Evolutionary conservation across 2,329 filamentous ascomycete species (phyloP).

Genomic region (Lasiodiplodia theobromae): DNA sequence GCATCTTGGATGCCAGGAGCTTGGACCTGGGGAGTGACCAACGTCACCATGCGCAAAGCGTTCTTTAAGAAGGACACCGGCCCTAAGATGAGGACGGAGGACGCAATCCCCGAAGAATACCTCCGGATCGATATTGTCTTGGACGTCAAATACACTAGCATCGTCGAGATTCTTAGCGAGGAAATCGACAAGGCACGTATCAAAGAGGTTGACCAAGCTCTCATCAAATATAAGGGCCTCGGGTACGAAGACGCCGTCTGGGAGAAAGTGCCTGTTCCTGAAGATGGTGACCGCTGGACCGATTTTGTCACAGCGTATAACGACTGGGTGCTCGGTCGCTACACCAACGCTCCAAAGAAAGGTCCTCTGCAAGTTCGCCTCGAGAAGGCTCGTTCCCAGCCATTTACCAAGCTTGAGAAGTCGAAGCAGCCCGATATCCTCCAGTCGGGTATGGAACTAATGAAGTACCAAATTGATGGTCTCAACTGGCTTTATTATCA

Average conservation of each 20-base stretch:
- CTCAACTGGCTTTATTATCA: constrained; percentile 95
- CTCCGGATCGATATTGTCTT: constrained; percentile 89
- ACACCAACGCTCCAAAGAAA: constrained; percentile 67
- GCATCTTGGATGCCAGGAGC: constrained; percentile 87
- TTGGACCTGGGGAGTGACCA: constrained; percentile 81
- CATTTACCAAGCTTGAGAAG: constrained; percentile 74
- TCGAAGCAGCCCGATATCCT: constrained; percentile 76
- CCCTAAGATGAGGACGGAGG: constrained; percentile 73
- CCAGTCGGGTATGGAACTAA: constrained; percentile 75
- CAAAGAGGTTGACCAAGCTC: constrained; percentile 73
- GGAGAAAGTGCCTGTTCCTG: constrained; percentile 76
- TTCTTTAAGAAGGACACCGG: constrained; percentile 76
- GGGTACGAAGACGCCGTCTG: constrained; percentile 90
- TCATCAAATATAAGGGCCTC: constrained; percentile 92
- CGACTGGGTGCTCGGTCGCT: constrained; percentile 82
- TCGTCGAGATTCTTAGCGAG: constrained; percentile 65
- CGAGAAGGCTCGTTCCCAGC: constrained; percentile 67
- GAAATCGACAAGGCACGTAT: constrained; percentile 76
- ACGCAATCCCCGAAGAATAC: constrained; percentile 88
- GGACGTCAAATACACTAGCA: constrained; percentile 72
- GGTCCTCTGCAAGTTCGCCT: constrained; percentile 71
- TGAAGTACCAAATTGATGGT: constrained; percentile 92
- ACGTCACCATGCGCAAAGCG: constrained; percentile 69
- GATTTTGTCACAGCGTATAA: constrained; percentile 85
- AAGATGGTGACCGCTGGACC: constrained; percentile 73